Percentiles rank a stretch among this genome's conserved stretches.
phyloP scores from a whole-genome alignment of 148 eudicot species.

The Chenopodium quinoa region DNA sequence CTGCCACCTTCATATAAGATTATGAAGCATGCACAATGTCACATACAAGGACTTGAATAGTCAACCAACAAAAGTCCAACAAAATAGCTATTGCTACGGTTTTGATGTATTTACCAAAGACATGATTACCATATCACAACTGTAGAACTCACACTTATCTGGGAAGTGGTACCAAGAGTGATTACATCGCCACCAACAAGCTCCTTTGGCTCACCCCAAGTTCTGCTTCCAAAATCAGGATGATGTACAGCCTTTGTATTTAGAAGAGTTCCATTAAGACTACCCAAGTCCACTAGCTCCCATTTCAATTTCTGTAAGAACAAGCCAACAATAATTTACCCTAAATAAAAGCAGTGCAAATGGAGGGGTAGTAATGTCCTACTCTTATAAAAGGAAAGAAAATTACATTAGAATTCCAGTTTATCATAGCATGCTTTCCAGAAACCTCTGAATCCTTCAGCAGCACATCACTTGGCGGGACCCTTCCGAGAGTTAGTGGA shows the following conservation, averaged over 20 bases:
- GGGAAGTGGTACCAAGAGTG: conserved; percentile 86
- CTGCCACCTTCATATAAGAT: neutral
- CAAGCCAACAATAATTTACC: neutral
- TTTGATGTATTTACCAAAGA: neutral
- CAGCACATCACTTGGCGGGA: conserved; percentile 70
- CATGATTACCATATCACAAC: neutral
- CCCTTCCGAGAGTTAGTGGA: conserved; percentile 92
- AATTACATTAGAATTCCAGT: conserved; percentile 76
- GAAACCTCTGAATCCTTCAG: conserved; percentile 89
- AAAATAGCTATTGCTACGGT: neutral
- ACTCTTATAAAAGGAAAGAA: neutral
- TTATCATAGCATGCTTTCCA: conserved; percentile 94
- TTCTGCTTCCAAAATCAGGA: conserved; percentile 74
- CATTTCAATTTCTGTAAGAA: conserved; percentile 73
- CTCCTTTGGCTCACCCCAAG: conserved; percentile 84
- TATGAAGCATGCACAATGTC: neutral
- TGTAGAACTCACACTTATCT: conserved; percentile 52
- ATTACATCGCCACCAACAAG: conserved; percentile 75
- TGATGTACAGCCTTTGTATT: conserved; percentile 66
- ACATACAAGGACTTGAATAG: neutral
- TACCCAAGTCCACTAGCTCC: conserved; percentile 98
- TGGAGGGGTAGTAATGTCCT: neutral
- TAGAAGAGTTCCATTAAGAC: conserved; percentile 88
- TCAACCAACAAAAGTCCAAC: neutral
- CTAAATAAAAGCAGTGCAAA: neutral